Percentiles rank a stretch among this genome's conserved stretches.
Evolutionary conservation across 1,284 basidiomycete species (phyloP).

Genomic region (Porogramme epimiltina): DNA sequence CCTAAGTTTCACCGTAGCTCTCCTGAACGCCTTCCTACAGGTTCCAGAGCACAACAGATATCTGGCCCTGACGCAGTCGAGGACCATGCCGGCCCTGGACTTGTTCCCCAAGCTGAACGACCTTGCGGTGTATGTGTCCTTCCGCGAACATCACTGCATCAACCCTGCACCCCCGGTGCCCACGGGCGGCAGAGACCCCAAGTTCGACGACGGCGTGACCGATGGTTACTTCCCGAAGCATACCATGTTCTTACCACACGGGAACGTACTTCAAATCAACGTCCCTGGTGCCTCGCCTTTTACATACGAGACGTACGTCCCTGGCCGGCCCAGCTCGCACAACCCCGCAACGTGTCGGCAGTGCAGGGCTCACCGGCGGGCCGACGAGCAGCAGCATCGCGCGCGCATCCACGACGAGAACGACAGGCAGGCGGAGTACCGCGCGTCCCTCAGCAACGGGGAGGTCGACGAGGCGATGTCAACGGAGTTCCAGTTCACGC

Average conservation of each 20-base stretch:
- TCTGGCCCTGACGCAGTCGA: constrained; percentile 30
- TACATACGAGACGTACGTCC: constrained; percentile 38
- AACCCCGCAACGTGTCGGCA: constrained; percentile 40
- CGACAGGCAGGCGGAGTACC: too few species aligned
- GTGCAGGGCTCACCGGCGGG: constrained; percentile 22
- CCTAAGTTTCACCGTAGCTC: constrained; percentile 1
- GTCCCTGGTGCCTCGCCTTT: constrained; percentile 8
- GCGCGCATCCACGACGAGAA: too few species aligned
- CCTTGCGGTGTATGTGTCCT: constrained; percentile 52
- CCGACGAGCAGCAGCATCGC: constrained; percentile 28
- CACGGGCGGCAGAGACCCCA: constrained; percentile 26
- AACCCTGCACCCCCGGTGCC: constrained; percentile 38
- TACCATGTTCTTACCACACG: constrained; percentile 26
- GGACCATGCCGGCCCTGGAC: constrained; percentile 16
- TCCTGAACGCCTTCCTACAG: too few species aligned
- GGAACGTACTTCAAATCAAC: constrained; percentile 19
- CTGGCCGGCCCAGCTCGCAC: constrained; percentile 41
- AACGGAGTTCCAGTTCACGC: constrained; percentile 1
- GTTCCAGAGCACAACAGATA: constrained; percentile 37
- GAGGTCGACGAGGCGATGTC: too few species aligned
- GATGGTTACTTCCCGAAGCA: constrained; percentile 56
- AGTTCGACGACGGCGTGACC: constrained; percentile 47
- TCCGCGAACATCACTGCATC: constrained; percentile 57
- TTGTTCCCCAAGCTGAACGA: constrained; percentile 13
- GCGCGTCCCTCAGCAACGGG: too few species aligned